Percentiles rank a stretch among this genome's conserved stretches.
phyloP scores from a whole-genome alignment of 2,329 filamentous ascomycete species.

The Fusarium nurragi region DNA sequence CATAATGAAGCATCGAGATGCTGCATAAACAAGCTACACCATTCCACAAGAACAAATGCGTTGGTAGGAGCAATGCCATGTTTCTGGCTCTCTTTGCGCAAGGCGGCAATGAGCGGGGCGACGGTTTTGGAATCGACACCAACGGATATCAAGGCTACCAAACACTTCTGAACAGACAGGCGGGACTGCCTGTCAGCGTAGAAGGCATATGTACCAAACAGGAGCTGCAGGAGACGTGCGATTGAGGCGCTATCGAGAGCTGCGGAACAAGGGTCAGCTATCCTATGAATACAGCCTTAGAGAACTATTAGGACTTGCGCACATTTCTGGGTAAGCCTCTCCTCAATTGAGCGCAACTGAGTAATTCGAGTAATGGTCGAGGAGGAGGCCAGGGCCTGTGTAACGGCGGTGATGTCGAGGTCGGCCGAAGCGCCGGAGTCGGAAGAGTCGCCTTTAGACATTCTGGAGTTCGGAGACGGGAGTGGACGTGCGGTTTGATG shows the following conservation, averaged over 20 bases:
- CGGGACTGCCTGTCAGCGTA: slow-evolving; percentile 89
- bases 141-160: slow-evolving; percentile 72
- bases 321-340: slow-evolving; percentile 66
- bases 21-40: slow-evolving; percentile 84
- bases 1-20: slow-evolving; percentile 70
- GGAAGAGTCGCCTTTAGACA: slow-evolving; percentile 54
- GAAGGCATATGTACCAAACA: slow-evolving; percentile 87
- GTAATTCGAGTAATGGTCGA: slow-evolving; percentile 67
- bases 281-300: slow-evolving; percentile 6
- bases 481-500: slow-evolving; percentile 33
- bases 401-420: slow-evolving; percentile 62
- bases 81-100: slow-evolving; percentile 80
- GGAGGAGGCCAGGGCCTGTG: slow-evolving; percentile 66
- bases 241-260: slow-evolving; percentile 61
- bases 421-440: slow-evolving; percentile 53
- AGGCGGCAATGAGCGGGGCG: slow-evolving; percentile 69
- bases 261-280: slow-evolving; percentile 44
- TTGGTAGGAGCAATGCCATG: slow-evolving; percentile 78
- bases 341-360: slow-evolving; percentile 65
- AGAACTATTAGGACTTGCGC: slow-evolving; percentile 36
- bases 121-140: slow-evolving; percentile 65
- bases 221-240: slow-evolving; percentile 69
- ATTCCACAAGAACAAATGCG: slow-evolving; percentile 90
- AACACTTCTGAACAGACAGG: slow-evolving; percentile 82
- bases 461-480: slow-evolving; percentile 43